Conservation (phyloP, 306 rosid species). For the Castanea sativa region DNA sequence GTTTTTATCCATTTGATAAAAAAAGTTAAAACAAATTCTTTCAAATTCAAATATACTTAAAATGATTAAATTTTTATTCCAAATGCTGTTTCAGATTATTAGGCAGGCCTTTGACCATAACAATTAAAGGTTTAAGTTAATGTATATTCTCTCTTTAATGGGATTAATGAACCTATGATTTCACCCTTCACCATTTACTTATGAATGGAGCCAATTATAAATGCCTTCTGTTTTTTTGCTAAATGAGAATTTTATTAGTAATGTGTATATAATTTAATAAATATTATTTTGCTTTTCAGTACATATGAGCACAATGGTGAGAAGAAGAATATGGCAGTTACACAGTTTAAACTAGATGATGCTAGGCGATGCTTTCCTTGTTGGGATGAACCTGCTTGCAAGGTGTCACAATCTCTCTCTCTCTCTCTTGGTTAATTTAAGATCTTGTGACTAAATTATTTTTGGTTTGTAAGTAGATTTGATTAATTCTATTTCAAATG, state of each 20-base stretch:
- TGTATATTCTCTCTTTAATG: too few relatives aligned
- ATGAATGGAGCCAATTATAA: neutral
- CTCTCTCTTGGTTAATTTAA: constrained; percentile 1
- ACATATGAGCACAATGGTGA: constrained; percentile 74
- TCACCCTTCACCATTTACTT: neutral
- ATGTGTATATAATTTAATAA: neutral
- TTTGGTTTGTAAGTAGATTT: neutral
- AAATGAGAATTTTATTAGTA: neutral
- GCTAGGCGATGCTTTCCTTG: constrained; percentile 97
- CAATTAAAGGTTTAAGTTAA: neutral
- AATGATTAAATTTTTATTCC: neutral
- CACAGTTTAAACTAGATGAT: constrained; percentile 96
- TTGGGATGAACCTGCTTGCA: constrained; percentile 98
- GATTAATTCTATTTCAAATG: neutral
- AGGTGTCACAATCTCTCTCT: constrained; percentile 44
- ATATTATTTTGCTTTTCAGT: constrained; percentile 32
- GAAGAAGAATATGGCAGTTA: constrained; percentile 92
- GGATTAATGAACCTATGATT: neutral
- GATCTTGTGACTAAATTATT: neutral
- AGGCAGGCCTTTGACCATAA: neutral
- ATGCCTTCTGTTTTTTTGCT: neutral
- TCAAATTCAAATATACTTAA: too few relatives aligned
- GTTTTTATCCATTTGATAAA: too few relatives aligned
- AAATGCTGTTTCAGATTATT: neutral
- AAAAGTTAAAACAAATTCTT: too few relatives aligned